Base-by-base conservation (phyloP, 768 basidiomycete species). In the Cystobasidiopsis lactophilus region DNA sequence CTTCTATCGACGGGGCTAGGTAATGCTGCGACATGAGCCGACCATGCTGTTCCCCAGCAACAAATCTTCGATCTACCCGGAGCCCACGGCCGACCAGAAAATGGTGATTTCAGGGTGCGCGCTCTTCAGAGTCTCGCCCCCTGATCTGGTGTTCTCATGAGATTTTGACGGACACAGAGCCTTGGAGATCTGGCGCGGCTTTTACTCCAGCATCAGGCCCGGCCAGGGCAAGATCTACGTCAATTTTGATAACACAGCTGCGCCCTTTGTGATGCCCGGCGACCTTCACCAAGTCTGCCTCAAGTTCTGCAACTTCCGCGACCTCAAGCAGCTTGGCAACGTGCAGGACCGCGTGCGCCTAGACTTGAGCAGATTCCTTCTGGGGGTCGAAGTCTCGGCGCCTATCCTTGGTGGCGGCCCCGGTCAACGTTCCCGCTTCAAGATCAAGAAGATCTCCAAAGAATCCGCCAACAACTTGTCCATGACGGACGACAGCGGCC, bases 291-390 rank as follows among this genome's bases (percentile, higher is more conserved):
- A 39, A 23, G 54, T 57, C 5, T 29, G 53, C n/a, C 26, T 50
- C 46, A 14, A 37, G 30, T 59, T 55, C 52, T 40, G 52, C 21
- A 45, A 43, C 9, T 51, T 56, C 23, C 31, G 29, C 18, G 37
- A 33, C 4, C 39, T 44, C 19, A 3, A 1, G 11, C 31, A 56
- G 13, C 47, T 59, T 18, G 49, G 41, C 3, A 39, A 51, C 9
- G 7, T 10, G 13, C 46, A 52, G 23, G 38, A 52, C 21, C 23
- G 24, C 1, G 47, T 18, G 18, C 41, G 37, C 29, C 38, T 60
- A 31, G 79, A 80, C 85, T 63, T 71, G 71, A 65, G 93, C 67
- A n/a, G 68, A 66, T 58, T 69, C 65, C 43, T 68, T 66, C 21
- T 68, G 58, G 7, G 66, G 65, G 14, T 60, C 54, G 38, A 54